These are phyloP conservation scores for Tricholoma bakamatsutake DNA, from an alignment of 768 basidiomycete genomes.

Conservation along the genomic window DNA sequence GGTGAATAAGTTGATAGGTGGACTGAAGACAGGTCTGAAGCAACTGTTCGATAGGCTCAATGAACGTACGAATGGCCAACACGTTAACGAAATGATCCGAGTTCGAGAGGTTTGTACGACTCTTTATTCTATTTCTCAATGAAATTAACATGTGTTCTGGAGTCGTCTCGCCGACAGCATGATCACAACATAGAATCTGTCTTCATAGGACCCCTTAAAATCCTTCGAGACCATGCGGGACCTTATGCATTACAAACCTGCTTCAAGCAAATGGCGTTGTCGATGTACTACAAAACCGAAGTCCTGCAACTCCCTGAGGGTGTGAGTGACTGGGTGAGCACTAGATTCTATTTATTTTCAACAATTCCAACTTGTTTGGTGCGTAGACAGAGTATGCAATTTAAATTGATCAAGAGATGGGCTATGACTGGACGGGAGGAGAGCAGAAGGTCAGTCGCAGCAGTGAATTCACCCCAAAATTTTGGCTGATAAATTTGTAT, in stretches of 20 bases:
- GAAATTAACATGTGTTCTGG: constrained; percentile 8
- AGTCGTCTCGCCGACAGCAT: constrained; percentile 24
- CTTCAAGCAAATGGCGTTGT: constrained; percentile 25
- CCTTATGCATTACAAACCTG: constrained; percentile 22
- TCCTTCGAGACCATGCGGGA: constrained; percentile 20
- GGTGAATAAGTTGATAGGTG: constrained; percentile 17
- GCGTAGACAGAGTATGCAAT: constrained; percentile 3
- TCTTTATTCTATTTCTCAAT: constrained; percentile 10
- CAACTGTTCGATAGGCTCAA: constrained; percentile 19
- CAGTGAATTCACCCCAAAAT: neutral
- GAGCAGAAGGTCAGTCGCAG: constrained; percentile 14
- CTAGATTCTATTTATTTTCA: neutral
- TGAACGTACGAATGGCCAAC: constrained; percentile 14
- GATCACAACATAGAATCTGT: constrained; percentile 19
- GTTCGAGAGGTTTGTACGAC: constrained; percentile 11
- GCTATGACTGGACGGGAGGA: constrained; percentile 14
- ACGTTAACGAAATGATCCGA: constrained; percentile 11
- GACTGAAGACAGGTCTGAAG: constrained; percentile 16
- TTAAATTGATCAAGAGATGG: constrained; percentile 5
- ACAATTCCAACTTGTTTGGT: neutral
- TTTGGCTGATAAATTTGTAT: constrained; percentile 5
- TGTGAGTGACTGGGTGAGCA: constrained; percentile 22
- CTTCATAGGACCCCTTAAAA: constrained; percentile 18
- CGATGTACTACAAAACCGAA: constrained; percentile 22
- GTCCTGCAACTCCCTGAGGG: constrained; percentile 21